Evolutionary conservation across 2,329 filamentous ascomycete species (phyloP).

Genomic region (Whalleya microplaca): DNA sequence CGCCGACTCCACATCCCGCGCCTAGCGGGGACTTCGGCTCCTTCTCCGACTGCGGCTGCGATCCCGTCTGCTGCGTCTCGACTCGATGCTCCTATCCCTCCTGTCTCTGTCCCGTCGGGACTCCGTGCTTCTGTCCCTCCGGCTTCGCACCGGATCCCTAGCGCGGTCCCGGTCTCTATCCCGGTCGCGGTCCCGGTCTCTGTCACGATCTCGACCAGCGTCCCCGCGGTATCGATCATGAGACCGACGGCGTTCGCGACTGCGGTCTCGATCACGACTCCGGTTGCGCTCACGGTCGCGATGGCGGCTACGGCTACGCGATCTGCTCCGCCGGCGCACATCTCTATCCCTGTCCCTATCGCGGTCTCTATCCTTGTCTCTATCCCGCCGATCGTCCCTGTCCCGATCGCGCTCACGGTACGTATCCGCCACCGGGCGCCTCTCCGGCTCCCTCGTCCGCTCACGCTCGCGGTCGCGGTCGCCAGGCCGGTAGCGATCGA

Average conservation of each 20-base stretch:
- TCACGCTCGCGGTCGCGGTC: conserved; percentile 47
- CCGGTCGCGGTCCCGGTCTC: conserved; percentile 39
- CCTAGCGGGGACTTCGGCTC: conserved; percentile 34
- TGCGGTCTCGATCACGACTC: conserved; percentile 37
- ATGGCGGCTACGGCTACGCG: conserved; percentile 7
- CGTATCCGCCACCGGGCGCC: too few species aligned
- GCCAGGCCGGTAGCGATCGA: conserved; percentile 53
- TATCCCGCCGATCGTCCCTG: conserved; percentile 15
- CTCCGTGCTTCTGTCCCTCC: conserved; percentile 28
- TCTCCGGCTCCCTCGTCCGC: too few species aligned
- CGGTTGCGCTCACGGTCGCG: conserved; percentile 29
- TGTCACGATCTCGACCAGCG: conserved; percentile 25
- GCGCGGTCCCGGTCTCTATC: conserved; percentile 36
- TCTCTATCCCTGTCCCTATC: conserved; percentile 35
- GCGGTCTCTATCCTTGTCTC: conserved; percentile 20
- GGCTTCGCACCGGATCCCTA: conserved; percentile 29
- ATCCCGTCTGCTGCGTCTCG: conserved; percentile 13
- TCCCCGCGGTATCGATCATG: conserved; percentile 20
- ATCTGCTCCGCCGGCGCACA: not conserved
- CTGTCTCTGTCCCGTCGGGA: not conserved
- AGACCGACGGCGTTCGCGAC: conserved; percentile 36
- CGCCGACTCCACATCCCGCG: conserved; percentile 1
- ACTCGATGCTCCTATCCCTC: conserved; percentile 25
- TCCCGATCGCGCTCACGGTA: conserved; percentile 40
- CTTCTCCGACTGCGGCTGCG: conserved; percentile 27